Evolutionary conservation across 768 basidiomycete species (phyloP), one percentile per base, ranked within the genome.

Genomic region (Coprinopsis strossmayeri): DNA sequence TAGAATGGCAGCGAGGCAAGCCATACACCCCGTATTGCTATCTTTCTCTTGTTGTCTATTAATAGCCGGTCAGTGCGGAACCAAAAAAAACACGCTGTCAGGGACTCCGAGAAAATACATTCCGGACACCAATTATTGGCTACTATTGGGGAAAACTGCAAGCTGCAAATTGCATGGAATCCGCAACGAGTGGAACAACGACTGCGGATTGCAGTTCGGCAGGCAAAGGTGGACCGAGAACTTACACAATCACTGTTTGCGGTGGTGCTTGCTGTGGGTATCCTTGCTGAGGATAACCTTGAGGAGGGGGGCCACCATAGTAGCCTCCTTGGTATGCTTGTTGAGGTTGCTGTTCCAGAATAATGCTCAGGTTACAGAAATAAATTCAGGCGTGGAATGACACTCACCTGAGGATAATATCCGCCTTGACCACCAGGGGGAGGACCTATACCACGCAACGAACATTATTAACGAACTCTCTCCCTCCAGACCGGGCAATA

Each of bases 231-330:
- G n/a, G 30, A 42, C 37, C 26, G 26, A 18, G 5, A 28, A 74
- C 86, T 55, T 59, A 89, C 87, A 89, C 84, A 59, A 87, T 86
- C 45, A 91, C 81, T 0, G 84, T 81, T 62, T 91, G 87, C 15
- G 89, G 88, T n/a, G 53, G 60, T 15, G 81, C 82, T 50, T 65
- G 72, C 57, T 72, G 72, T 28, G 73, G 69, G 44, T 71, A 68
- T 5, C 67, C 67, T 53, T 65, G 66, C 34, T 67, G 37, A 5
- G 37, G 37, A 66, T 60, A 59, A 5, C 65, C 66, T 43, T 67
- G 66, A 18, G 66, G 71, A 38, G 70, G 73, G 15, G 68, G 66
- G 24, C 64, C 61, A 30, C 67, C 62, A 30, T 65, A 64, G 35
- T 65, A 65, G n/a, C 66, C 64, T 49, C 72, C 71, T 49, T 82